Conservation (phyloP, 306 rosid genomes). For the Vigna hirtella region DNA sequence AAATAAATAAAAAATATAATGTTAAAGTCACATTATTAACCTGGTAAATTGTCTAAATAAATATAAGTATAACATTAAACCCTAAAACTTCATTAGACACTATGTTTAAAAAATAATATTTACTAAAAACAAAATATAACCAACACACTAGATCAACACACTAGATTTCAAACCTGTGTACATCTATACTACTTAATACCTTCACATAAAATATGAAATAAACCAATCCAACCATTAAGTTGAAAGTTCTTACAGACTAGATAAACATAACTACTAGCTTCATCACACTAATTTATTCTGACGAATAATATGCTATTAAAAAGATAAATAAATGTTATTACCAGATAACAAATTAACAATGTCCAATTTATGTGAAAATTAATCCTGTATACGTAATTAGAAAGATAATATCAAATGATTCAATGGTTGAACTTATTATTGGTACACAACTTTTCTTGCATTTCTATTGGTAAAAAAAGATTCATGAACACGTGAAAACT, state of each 20-base stretch:
- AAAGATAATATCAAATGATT: neutral
- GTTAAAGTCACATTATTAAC: neutral
- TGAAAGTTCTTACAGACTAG: neutral
- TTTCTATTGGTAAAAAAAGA: neutral
- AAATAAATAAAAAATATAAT: too few species aligned
- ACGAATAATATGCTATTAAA: neutral
- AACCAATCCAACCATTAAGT: neutral
- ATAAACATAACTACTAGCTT: neutral
- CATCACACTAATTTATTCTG: constrained; percentile 1
- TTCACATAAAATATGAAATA: neutral
- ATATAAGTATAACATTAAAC: too few species aligned
- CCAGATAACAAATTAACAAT: neutral
- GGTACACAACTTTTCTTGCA: neutral
- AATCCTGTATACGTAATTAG: neutral
- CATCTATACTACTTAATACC: neutral
- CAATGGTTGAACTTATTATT: neutral
- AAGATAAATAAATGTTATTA: neutral
- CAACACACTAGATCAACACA: neutral
- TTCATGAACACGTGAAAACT: neutral
- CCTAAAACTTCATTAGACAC: too few species aligned
- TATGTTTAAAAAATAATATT: too few species aligned
- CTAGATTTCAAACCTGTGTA: neutral
- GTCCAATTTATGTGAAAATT: neutral
- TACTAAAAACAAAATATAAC: too few species aligned
- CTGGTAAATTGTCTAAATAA: neutral